These are phyloP conservation scores for Tricholoma matsutake DNA, from an alignment of 768 basidiomycete species.

Conservation along the genomic window DNA sequence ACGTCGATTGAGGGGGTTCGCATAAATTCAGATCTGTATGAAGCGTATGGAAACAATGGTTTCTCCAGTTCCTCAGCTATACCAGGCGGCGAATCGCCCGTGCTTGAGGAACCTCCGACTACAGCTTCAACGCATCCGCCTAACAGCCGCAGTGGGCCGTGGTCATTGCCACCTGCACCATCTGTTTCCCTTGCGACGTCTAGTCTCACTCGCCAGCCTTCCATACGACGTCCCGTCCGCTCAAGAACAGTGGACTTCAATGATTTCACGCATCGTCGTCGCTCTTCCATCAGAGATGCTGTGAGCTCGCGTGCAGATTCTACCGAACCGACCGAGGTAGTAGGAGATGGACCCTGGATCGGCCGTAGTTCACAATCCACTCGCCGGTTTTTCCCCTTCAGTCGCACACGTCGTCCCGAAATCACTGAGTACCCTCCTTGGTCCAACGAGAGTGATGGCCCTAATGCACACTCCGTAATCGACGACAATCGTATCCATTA, in stretches of 20 bases:
- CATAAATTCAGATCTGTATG: constrained; percentile 59
- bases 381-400: constrained; percentile 58
- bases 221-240: constrained; percentile 55
- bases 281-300: constrained; percentile 45
- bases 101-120: constrained; percentile 28
- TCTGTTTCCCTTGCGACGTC: constrained; percentile 17
- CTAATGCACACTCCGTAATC: constrained; percentile 8
- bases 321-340: constrained; percentile 26
- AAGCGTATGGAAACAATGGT: constrained; percentile 45
- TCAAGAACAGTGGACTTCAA: constrained; percentile 64
- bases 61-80: constrained; percentile 15
- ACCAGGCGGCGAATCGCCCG: constrained; percentile 34
- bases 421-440: constrained; percentile 18
- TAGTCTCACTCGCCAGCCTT: constrained; percentile 51
- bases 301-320: constrained; percentile 25
- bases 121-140: constrained; percentile 23
- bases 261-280: constrained; percentile 66
- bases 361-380: constrained; percentile 24
- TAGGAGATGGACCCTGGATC: constrained; percentile 20
- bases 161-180: constrained; percentile 26
- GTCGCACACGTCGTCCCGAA: constrained; percentile 42
- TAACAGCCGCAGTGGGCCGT: constrained; percentile 27
- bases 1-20: constrained; percentile 51
- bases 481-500: constrained; percentile 13
- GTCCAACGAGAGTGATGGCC: constrained; percentile 21